These are phyloP conservation scores for Arthrobotrys entomopaga DNA, from an alignment of 2,329 filamentous ascomycete species.

Conservation along the genomic window DNA sequence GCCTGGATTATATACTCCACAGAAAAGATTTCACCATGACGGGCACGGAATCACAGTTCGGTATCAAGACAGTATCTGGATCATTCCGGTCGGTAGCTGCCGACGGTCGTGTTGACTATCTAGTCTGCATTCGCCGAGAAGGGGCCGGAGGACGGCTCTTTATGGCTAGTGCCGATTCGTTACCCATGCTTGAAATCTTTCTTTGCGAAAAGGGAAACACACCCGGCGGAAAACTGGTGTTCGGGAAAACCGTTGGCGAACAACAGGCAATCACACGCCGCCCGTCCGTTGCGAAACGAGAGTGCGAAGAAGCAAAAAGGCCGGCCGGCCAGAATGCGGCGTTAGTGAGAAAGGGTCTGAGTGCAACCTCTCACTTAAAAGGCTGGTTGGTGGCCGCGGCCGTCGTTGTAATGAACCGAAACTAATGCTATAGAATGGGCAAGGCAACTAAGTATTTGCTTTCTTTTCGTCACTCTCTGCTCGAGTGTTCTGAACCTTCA, in stretches of 20 bases:
- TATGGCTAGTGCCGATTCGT: conserved; percentile 44
- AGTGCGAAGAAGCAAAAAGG: conserved; percentile 51
- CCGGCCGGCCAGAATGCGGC: conserved; percentile 30
- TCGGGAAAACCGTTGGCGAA: conserved; percentile 51
- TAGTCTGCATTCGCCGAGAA: conserved; percentile 6
- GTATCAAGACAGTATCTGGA: conserved; percentile 33
- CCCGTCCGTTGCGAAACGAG: neutral
- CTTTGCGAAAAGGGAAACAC: conserved; percentile 49
- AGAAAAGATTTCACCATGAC: neutral
- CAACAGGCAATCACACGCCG: conserved; percentile 20
- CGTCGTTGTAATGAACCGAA: conserved; percentile 24
- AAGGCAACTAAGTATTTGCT: no score
- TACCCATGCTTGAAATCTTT: conserved; percentile 47
- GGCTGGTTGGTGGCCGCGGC: conserved; percentile 4
- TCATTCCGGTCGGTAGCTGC: conserved; percentile 41
- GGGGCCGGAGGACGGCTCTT: conserved; percentile 4
- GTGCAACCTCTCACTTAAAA: conserved; percentile 3
- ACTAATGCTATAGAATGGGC: conserved; percentile 23
- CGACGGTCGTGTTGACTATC: conserved; percentile 9
- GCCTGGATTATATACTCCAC: neutral
- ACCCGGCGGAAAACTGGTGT: conserved; percentile 50
- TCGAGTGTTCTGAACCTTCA: conserved; percentile 26
- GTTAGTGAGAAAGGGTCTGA: conserved; percentile 15
- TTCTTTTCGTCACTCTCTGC: conserved; percentile 17
- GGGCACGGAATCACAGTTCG: conserved; percentile 9